phyloP scores from a whole-genome alignment of 116 monocot species.

The Posidonia oceanica region DNA sequence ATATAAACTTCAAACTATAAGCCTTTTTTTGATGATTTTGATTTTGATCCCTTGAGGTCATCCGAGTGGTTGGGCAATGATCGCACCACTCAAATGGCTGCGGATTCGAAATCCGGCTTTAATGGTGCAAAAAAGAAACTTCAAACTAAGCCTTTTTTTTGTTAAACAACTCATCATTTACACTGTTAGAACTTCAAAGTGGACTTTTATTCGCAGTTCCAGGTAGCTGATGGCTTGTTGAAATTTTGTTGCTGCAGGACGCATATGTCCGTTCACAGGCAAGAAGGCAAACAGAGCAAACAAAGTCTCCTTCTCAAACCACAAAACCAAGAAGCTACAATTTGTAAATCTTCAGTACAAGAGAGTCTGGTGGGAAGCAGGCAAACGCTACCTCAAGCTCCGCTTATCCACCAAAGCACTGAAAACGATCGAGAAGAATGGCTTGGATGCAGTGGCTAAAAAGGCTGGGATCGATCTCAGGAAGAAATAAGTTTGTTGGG shows the following conservation, averaged over 20 bases:
- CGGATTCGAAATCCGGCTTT: too few relatives aligned
- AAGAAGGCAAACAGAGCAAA: conserved; percentile 92
- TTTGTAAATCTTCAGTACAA: conserved; percentile 96
- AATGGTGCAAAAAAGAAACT: too few relatives aligned
- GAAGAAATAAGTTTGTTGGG: conserved; percentile 30
- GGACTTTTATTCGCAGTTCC: not conserved
- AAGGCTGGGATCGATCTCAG: conserved; percentile 92
- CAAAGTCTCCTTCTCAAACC: conserved; percentile 91
- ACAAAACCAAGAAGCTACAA: conserved; percentile 83
- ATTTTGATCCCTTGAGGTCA: too few relatives aligned
- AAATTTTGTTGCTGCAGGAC: conserved; percentile 22
- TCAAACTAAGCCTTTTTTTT: too few relatives aligned
- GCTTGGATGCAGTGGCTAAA: conserved; percentile 83
- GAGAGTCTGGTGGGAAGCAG: conserved; percentile 97
- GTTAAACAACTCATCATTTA: not conserved
- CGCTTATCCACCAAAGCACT: conserved; percentile 86
- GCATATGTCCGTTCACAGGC: conserved; percentile 87
- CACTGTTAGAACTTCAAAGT: not conserved
- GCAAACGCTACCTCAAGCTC: conserved; percentile 80
- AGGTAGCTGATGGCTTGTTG: not conserved
- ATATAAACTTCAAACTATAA: not conserved
- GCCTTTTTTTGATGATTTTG: not conserved
- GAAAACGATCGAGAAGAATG: conserved; percentile 95
- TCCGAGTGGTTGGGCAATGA: too few relatives aligned
- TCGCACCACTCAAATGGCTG: too few relatives aligned